Percentiles rank a stretch among this genome's conserved stretches.
Conservation (phyloP, 441 rosid species). For the Metrosideros polymorpha region DNA sequence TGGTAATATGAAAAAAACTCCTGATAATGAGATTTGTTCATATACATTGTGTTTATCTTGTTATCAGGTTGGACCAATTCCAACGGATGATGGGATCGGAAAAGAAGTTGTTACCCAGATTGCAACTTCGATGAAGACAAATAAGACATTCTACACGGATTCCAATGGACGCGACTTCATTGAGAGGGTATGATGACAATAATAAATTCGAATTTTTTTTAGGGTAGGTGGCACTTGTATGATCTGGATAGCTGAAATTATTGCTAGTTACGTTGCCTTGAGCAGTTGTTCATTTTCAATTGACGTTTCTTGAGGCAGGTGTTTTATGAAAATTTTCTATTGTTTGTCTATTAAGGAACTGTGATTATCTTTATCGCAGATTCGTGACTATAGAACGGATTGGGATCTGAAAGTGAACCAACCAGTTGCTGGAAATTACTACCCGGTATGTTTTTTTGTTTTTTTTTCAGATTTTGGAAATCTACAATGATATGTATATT, state of each 20-base stretch:
- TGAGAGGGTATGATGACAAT: slow-evolving; percentile 55
- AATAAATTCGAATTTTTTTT: not conserved
- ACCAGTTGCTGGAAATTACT: slow-evolving; percentile 95
- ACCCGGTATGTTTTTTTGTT: slow-evolving; percentile 68
- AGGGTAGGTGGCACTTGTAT: not conserved
- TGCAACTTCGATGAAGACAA: slow-evolving; percentile 52
- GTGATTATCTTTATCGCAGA: slow-evolving; percentile 30
- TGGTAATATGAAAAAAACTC: not conserved
- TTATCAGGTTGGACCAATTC: slow-evolving; percentile 82
- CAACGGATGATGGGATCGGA: slow-evolving; percentile 72
- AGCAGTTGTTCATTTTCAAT: not conserved
- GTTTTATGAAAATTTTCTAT: not conserved
- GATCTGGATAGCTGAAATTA: not conserved
- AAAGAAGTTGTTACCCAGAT: slow-evolving; percentile 88
- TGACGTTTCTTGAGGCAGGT: not conserved
- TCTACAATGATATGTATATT: not conserved
- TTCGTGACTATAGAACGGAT: slow-evolving; percentile 88
- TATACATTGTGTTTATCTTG: not conserved
- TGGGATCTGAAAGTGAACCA: slow-evolving; percentile 94
- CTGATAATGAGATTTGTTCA: not conserved
- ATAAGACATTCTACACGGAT: slow-evolving; percentile 90
- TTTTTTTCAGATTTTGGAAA: not conserved
- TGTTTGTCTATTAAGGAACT: not conserved
- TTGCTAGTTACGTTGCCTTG: not conserved
- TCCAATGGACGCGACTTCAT: slow-evolving; percentile 98